Base-by-base conservation (phyloP, 2,329 filamentous ascomycete species). In the Eutypella sp. region DNA sequence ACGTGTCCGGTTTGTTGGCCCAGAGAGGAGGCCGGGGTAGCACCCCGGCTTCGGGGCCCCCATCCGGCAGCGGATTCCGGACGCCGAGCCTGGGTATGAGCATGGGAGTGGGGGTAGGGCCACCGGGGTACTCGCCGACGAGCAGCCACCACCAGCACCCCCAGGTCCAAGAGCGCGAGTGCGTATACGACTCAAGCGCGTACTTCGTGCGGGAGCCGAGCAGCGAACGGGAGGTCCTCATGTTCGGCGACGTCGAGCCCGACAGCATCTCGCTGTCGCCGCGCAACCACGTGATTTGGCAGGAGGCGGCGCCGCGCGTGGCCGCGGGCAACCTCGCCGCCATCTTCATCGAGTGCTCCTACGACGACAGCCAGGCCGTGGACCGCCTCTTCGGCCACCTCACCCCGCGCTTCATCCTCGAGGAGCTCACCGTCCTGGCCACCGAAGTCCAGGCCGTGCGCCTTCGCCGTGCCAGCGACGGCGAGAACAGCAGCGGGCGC, bases 331-430 rank as follows among this genome's bases (percentile, higher is more conserved):
- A 77, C 4, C 75, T 99, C 0, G 78, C 76, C 0, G 92, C 85
- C 10, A 86, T 99, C 11, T 92, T 97, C 61, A 95, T 99, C 56
- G 93, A 99, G 71, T 97, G 92, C 66, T 95, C 89, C 50, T 99
- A 92, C 64, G 87, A 89, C 50, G 85, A 96, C 63, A 79, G 80
- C 7, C 85, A 90, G 57, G 76, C 81, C 19, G 84, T 93, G 49
- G 83, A 86, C 41, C 79, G 84, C 1, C 74, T 99, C 0, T 99
- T 90, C 54, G 93, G 93, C 0, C 93, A 99, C 57, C 72, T 99
- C 13, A 88, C 89, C 31, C 93, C 93, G 0, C 75, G 82, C 1
- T 93, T 89, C 62, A 68, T 99, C 11, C 81, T 92, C 20, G 79
- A 86, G 39, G 93, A 99, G 66, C 73, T 99, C 47, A 73, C 74